Evolutionary conservation across 495 filamentous ascomycete species (phyloP), one percentile per base, ranked within the genome.

Genomic region (Penicillium atrosanguineum): DNA sequence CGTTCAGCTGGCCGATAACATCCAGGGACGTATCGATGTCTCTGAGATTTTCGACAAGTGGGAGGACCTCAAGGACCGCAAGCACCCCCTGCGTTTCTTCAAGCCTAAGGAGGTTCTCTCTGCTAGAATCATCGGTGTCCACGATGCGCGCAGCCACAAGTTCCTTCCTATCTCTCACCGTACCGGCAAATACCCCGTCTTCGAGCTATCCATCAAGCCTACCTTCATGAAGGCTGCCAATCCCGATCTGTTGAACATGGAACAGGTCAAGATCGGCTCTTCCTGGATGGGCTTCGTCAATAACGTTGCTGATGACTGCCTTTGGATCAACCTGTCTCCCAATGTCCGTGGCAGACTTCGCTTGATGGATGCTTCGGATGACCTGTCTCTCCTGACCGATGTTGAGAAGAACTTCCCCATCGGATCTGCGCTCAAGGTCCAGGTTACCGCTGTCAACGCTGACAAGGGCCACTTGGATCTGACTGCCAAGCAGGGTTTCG

Each of bases 301-400:
- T 73, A 96, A 96, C 57, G 70, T 92, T 48, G 77, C 82, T 14
- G 79, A 87, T 31, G 82, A 87, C 48, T 88, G 81, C 56, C 74
- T 94, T 19, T 97, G 92, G 93, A 84, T 93, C 44, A 96, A 88
- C 63, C 68, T 97, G 23, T 88, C 92, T 4, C 91, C 94, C n/a
- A 91, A 87, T 57, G 85, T 98, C 25, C 85, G 91, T 15, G 94
- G 94, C 52, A 79, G 91, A 46, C 81, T 98, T 43, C 82, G 80
- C 37, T 77, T 84, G 44, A 81, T 94, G 63, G 90, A 97, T 71
- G 81, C 95, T 18, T 88, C 89, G 0, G 90, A 96, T 55, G 90
- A 97, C 63, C 68, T 95, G 18, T 86, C 89, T 8, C 75, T 86
- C 43, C 70, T 96, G 41, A 77, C 83, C 23, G 80, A 95, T 62